Percentiles rank a stretch among this genome's conserved stretches.
These are phyloP conservation scores for Paracoccidioides brasiliensis DNA, from an alignment of 2,329 filamentous ascomycete genomes.

Conservation along the genomic window DNA sequence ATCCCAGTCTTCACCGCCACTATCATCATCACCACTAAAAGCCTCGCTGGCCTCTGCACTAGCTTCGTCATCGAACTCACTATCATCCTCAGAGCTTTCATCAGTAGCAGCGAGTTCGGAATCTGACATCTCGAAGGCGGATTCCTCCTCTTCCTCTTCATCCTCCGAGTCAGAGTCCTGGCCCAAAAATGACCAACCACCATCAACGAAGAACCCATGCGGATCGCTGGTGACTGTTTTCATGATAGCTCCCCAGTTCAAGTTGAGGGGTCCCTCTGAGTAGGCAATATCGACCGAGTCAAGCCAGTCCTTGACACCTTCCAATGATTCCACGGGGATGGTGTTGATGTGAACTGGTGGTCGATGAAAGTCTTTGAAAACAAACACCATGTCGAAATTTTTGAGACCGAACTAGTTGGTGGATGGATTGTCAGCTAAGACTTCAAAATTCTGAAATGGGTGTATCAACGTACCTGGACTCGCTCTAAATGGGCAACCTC, in stretches of 20 bases:
- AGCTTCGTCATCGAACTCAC: slow-evolving; percentile 86
- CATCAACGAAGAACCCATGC: slow-evolving; percentile 87
- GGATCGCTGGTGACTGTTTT: slow-evolving; percentile 93
- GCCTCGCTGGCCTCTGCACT: slow-evolving; percentile 59
- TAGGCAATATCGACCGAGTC: slow-evolving; percentile 92
- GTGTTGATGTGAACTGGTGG: slow-evolving; percentile 91
- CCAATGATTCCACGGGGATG: slow-evolving; percentile 87
- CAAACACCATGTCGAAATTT: slow-evolving; percentile 97
- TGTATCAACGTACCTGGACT: slow-evolving; percentile 44
- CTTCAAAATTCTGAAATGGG: slow-evolving; percentile 2
- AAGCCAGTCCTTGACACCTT: slow-evolving; percentile 94
- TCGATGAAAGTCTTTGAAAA: slow-evolving; percentile 95
- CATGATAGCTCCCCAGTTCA: slow-evolving; percentile 99
- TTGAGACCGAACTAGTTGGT: slow-evolving; percentile 70
- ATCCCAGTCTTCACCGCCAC: slow-evolving; percentile 84
- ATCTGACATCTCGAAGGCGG: slow-evolving; percentile 80
- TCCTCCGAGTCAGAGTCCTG: slow-evolving; percentile 64
- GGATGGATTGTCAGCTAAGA: slow-evolving; percentile 16
- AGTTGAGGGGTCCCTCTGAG: slow-evolving; percentile 85
- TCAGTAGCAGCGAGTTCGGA: slow-evolving; percentile 61
- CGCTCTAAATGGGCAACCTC: slow-evolving; percentile 93
- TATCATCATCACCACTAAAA: slow-evolving; percentile 47
- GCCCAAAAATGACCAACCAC: slow-evolving; percentile 86
- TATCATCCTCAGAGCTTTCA: slow-evolving; percentile 75
- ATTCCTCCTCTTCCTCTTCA: slow-evolving; percentile 72